phyloP scores from a whole-genome alignment of 805 yeast species.

The Ogataea kodamae region DNA sequence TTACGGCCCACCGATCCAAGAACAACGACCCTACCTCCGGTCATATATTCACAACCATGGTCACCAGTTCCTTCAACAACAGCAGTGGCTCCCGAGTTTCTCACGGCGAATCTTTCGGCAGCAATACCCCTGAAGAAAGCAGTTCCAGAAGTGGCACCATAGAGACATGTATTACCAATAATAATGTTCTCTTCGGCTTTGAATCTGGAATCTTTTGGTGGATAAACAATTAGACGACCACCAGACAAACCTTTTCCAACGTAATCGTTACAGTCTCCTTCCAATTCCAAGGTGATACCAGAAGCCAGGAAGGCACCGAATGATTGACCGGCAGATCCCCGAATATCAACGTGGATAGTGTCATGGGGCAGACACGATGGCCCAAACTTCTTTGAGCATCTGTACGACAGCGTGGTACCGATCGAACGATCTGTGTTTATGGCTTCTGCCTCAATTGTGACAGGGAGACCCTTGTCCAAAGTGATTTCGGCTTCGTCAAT shows the following conservation, averaged over 20 bases:
- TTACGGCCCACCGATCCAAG: conserved; percentile 89
- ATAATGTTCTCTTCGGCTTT: conserved; percentile 95
- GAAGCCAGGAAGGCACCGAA: conserved; percentile 97
- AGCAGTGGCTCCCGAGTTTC: conserved; percentile 97
- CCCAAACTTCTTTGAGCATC: conserved; percentile 90
- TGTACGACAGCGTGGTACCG: conserved; percentile 91
- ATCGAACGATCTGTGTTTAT: conserved; percentile 95
- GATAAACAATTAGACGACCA: conserved; percentile 88
- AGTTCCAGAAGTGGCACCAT: conserved; percentile 95
- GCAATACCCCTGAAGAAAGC: conserved; percentile 96
- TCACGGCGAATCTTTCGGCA: conserved; percentile 96
- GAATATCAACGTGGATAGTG: conserved; percentile 87
- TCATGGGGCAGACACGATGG: conserved; percentile 93
- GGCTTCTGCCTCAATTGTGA: conserved; percentile 87
- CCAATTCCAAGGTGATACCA: conserved; percentile 90
- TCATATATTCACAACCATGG: conserved; percentile 99
- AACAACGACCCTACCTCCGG: conserved; percentile 96
- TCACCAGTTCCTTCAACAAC: conserved; percentile 98
- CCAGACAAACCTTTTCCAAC: conserved; percentile 98
- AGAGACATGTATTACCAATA: conserved; percentile 95
- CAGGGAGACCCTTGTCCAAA: conserved; percentile 94
- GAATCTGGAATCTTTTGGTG: conserved; percentile 79
- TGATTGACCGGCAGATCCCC: conserved; percentile 97
- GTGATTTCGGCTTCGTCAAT: conserved; percentile 95
- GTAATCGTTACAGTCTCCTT: conserved; percentile 97